Evolutionary conservation across 257 asterid genomes (phyloP).

Genomic region (Solanum sejunctum): DNA sequence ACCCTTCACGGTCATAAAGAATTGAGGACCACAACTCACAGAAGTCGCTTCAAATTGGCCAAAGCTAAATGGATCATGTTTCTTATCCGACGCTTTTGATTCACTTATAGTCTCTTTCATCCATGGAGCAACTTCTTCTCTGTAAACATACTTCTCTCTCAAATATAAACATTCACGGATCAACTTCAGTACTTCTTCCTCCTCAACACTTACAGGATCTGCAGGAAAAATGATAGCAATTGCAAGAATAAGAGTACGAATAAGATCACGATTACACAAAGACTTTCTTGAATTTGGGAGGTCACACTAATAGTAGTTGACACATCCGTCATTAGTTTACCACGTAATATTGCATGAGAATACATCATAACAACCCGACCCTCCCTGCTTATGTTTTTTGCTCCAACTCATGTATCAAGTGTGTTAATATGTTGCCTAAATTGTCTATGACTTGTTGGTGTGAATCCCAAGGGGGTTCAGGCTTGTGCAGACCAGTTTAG

Average conservation of each 20-base stretch:
- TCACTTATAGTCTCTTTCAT: constrained; percentile 18
- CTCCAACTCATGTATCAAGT: background rate
- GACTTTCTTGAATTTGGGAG: background rate
- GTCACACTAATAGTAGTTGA: background rate
- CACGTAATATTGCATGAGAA: background rate
- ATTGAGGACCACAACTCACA: constrained; percentile 36
- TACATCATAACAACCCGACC: background rate
- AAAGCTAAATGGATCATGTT: constrained; percentile 45
- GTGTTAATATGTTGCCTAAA: background rate
- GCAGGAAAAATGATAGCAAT: constrained; percentile 19
- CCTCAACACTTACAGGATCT: constrained; percentile 61
- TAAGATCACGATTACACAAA: background rate
- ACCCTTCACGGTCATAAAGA: background rate
- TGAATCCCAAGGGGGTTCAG: background rate
- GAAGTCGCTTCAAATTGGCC: constrained; percentile 64
- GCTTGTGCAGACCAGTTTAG: background rate
- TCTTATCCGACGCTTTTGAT: constrained; percentile 22
- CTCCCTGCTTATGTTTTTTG: background rate
- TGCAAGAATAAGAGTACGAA: constrained; percentile 10
- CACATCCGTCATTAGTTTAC: background rate
- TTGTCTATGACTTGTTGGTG: background rate
- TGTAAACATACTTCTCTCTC: constrained; percentile 71
- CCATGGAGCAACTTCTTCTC: constrained; percentile 78
- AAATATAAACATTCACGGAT: constrained; percentile 68
- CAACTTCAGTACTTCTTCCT: constrained; percentile 72